Evolutionary conservation across 106 monocot species (phyloP), one percentile per base, ranked within the genome.

Genomic region (Hemerocallis citrina): DNA sequence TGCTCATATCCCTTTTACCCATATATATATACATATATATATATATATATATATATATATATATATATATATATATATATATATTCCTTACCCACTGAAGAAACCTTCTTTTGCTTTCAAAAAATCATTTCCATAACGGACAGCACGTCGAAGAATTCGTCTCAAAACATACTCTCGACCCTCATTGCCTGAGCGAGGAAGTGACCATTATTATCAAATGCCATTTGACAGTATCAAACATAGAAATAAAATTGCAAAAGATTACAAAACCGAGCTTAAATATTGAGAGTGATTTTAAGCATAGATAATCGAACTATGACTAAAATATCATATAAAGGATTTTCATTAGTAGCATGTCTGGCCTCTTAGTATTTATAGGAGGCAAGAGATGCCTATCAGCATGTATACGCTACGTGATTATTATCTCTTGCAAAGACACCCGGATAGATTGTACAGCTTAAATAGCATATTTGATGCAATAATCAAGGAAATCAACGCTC

Each of bases 61-160:
- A n/a, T n/a, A n/a, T n/a, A n/a, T n/a, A n/a, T n/a, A n/a, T n/a
- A n/a, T n/a, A n/a, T n/a, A n/a, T n/a, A 57, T 5, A 4, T 17
- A 1, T 35, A 19, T 14, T 31, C 3, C 64, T 65, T 83, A 89
- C 93, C 80, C 67, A 63, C 77, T 89, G 44, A 89, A 94, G 39
- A 89, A 89, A 13, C 89, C 85, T 75, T 85, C 77, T 38, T 85
- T 66, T 38, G 93, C 89, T 24, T 85, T 83, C 45, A 94, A 59
- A 59, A 86, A 77, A 62, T 94, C 85, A 34, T 72, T 79, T 6
- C 89, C 89, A 85, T 89, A 94, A 20, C 85, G 85, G 16, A 94
- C 93, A 72, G 89, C 93, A n/a, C 93, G 76, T 62, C 93, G 75
- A 67, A 89, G 81, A 72, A 89, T 86, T 25, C 89, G 79, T 50